Conservation (phyloP, 2,329 filamentous ascomycete species). For the Aspergillus brasiliensis region DNA sequence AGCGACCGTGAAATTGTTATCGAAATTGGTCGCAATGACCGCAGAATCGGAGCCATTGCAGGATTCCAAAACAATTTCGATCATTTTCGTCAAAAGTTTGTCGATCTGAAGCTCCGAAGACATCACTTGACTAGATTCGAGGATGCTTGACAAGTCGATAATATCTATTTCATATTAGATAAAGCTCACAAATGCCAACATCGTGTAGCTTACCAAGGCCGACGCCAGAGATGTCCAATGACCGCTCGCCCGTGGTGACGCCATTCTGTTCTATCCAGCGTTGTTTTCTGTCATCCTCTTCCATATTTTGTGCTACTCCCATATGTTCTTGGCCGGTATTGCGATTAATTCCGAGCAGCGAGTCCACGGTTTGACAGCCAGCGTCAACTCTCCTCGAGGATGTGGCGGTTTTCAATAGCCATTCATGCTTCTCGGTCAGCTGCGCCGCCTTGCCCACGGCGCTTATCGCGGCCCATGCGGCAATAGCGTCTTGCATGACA, state of each 20-base stretch:
- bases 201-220: slow-evolving; percentile 35
- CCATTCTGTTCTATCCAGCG: slow-evolving; percentile 47
- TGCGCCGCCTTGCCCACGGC: slow-evolving; percentile 62
- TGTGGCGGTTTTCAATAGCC: slow-evolving; percentile 59
- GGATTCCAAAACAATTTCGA: slow-evolving; percentile 65
- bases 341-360: slow-evolving; percentile 47
- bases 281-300: slow-evolving; percentile 44
- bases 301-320: slow-evolving; percentile 33
- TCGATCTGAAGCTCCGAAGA: slow-evolving; percentile 67
- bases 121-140: slow-evolving; percentile 66
- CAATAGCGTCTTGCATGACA: slow-evolving; percentile 60
- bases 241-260: slow-evolving; percentile 39
- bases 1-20: slow-evolving; percentile 61
- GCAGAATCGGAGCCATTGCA: slow-evolving; percentile 63
- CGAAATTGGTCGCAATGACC: slow-evolving; percentile 62
- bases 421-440: slow-evolving; percentile 61
- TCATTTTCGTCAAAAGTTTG: slow-evolving; percentile 64
- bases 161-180: slow-evolving; percentile 58
- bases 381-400: slow-evolving; percentile 56
- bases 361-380: slow-evolving; percentile 59
- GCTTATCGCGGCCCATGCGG: slow-evolving; percentile 60
- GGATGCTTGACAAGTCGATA: slow-evolving; percentile 64
- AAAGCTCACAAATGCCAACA: neutral
- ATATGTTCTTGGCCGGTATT: slow-evolving; percentile 35
- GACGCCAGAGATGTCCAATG: slow-evolving; percentile 45